Evolutionary conservation across 352 stramenopile species (phyloP).

Genomic region (Phytophthora pistaciae): DNA sequence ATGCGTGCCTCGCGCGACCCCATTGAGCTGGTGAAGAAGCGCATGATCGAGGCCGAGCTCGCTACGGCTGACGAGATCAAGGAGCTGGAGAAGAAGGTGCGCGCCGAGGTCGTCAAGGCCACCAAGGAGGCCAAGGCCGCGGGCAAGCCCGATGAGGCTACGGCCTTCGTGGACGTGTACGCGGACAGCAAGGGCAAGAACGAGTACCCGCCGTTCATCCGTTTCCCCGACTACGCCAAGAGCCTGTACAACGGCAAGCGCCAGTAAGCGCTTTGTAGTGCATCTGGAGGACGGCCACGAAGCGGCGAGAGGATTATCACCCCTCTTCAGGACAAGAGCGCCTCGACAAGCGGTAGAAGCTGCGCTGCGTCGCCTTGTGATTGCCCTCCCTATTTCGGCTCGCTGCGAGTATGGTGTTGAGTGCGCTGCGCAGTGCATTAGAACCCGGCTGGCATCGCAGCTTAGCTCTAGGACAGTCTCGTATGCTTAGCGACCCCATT

Average conservation of each 20-base stretch:
- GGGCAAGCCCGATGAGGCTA: constrained; percentile 53
- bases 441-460: constrained; percentile 26
- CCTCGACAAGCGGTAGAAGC: constrained; percentile 45
- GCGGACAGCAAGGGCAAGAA: constrained; percentile 90
- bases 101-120: constrained; percentile 97
- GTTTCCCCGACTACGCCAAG: constrained; percentile 97
- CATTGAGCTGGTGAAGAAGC: constrained; percentile 99
- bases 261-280: constrained; percentile 31
- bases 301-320: constrained; percentile 28
- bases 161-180: constrained; percentile 92
- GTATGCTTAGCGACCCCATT: constrained; percentile 27
- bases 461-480: constrained; percentile 41
- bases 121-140: constrained; percentile 94
- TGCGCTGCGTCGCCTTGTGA: constrained; percentile 29
- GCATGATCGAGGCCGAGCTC: constrained; percentile 95
- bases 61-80: constrained; percentile 98
- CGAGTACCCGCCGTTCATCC: constrained; percentile 96
- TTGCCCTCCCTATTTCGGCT: constrained; percentile 27
- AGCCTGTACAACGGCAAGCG: constrained; percentile 91
- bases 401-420: constrained; percentile 26
- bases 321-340: constrained; percentile 34
- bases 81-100: constrained; percentile 98
- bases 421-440: constrained; percentile 33
- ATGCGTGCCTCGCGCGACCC: constrained; percentile 98
- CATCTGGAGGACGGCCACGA: constrained; percentile 10